Percentiles rank a stretch among this genome's conserved stretches.
These are phyloP conservation scores for Macrolepiota fuliginosa DNA, from an alignment of 768 basidiomycete genomes.

Conservation along the genomic window DNA sequence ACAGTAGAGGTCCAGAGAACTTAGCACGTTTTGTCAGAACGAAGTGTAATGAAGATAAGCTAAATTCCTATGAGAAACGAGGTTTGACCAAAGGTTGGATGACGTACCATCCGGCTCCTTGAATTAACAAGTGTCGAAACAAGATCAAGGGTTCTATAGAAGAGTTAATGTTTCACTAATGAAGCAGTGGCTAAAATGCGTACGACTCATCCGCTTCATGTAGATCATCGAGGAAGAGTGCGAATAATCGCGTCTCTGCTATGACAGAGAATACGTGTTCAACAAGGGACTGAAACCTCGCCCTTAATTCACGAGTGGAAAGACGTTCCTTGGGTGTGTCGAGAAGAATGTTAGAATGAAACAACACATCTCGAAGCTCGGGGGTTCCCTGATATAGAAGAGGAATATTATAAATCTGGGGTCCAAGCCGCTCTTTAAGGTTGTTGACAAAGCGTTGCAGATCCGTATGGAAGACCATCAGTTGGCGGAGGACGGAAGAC, in stretches of 20 bases:
- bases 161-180: slow-evolving; percentile 1
- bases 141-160: slow-evolving; percentile 59
- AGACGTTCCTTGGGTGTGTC: slow-evolving; percentile 53
- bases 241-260: slow-evolving; percentile 67
- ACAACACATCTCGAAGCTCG: slow-evolving; percentile 62
- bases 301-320: slow-evolving; percentile 58
- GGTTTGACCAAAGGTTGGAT: not conserved
- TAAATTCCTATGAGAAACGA: slow-evolving; percentile 20
- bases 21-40: slow-evolving; percentile 50
- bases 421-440: slow-evolving; percentile 60
- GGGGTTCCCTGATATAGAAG: slow-evolving; percentile 71
- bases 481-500: slow-evolving; percentile 68
- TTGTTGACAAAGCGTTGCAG: slow-evolving; percentile 62
- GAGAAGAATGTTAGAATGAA: slow-evolving; percentile 49
- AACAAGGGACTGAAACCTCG: slow-evolving; percentile 68
- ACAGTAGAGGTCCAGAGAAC: not conserved
- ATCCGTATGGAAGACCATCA: slow-evolving; percentile 73
- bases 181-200: slow-evolving; percentile 3
- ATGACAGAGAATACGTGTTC: slow-evolving; percentile 69
- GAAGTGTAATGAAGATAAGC: slow-evolving; percentile 64
- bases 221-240: slow-evolving; percentile 70
- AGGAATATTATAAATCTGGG: slow-evolving; percentile 66
- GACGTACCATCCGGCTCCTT: slow-evolving; percentile 58
- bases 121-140: slow-evolving; percentile 64
- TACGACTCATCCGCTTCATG: slow-evolving; percentile 76